Base-by-base conservation (phyloP, 768 basidiomycete genomes). In the Termitomyces sp. region DNA sequence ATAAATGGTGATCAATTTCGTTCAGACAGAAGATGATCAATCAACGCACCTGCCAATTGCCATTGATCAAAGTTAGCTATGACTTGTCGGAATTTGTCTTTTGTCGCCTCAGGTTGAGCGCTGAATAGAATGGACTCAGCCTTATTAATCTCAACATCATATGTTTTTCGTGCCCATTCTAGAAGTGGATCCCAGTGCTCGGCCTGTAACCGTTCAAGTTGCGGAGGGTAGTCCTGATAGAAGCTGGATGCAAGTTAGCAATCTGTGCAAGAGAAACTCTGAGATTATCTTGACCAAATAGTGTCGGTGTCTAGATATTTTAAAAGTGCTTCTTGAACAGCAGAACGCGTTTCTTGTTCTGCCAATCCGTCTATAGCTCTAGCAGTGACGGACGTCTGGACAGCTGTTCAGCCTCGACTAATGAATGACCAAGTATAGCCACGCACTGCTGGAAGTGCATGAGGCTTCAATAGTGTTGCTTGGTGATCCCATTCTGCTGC, bases 401-500 rank as follows among this genome's bases (percentile, higher is more conserved):
- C 35, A 57, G 43, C 45, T 48, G 60, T 40, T 21, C 32, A 45
- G 55, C 26, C 12, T 43, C 35, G 12, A 1, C 14, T 7, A 28
- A 17, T 40, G n/a, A 40, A 26, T 26, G 12, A 11, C 12, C 3
- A 28, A 42, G 38, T 11, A 19, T 6, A 44, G 24, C 12, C 51
- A 37, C 76, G 51, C 66, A 97, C 96, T 81, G 97, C 82, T 15
- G 97, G 94, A 24, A 99, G 72, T 1, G 93, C 88, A 68, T 96
- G 91, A 24, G 88, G 88, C 69, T 95, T 98, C 58, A 98, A 66
- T 1, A 95, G 64, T 5, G 75, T 85, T 55, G 84, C 84, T 71
- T 98, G 96, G 64, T 87, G 89, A 64, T 99, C 94, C 97, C 97
- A 99, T 74, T 99, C 97, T 54, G 89, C 80, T 19, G 94, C 97